phyloP scores from a whole-genome alignment of 2,329 filamentous ascomycete genomes.

The Claviceps capensis region DNA sequence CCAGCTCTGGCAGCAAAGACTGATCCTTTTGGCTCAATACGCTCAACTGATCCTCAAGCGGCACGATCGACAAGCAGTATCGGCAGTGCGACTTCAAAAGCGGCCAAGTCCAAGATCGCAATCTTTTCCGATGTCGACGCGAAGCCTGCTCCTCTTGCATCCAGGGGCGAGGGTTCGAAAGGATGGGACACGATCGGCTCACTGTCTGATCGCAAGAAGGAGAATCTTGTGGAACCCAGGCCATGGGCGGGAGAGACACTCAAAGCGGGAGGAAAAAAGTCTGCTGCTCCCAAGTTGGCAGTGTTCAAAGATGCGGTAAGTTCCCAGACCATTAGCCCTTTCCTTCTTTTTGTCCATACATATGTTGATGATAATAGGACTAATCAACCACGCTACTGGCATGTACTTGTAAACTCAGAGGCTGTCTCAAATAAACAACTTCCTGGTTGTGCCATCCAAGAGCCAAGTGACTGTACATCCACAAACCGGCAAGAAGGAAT shows the following conservation, averaged over 20 bases:
- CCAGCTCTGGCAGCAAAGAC: constrained; percentile 75
- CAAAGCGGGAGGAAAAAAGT: constrained; percentile 73
- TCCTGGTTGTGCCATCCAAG: constrained; percentile 54
- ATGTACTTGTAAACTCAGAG: constrained; percentile 36
- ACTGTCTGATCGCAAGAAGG: constrained; percentile 79
- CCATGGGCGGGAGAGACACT: constrained; percentile 89
- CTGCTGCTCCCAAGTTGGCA: constrained; percentile 61
- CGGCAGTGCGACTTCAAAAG: constrained; percentile 41
- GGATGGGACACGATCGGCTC: constrained; percentile 92
- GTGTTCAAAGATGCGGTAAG: constrained; percentile 91
- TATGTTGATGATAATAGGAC: constrained; percentile 91
- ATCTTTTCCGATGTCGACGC: constrained; percentile 76
- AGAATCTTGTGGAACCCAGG: constrained; percentile 74
- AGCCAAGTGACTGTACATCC: constrained; percentile 74
- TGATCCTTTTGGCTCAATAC: constrained; percentile 60
- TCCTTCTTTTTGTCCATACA: constrained; percentile 19
- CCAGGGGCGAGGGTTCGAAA: constrained; percentile 40
- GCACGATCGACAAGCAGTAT: constrained; percentile 35
- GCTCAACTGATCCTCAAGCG: constrained; percentile 51
- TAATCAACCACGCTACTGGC: constrained; percentile 53
- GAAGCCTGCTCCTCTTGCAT: constrained; percentile 41
- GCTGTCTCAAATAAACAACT: constrained; percentile 47
- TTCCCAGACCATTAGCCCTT: constrained; percentile 1
- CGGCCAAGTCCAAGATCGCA: constrained; percentile 66
- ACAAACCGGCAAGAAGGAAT: constrained; percentile 68